Base-by-base conservation (phyloP, 208 protist species). In the Crithidia expoeki region DNA sequence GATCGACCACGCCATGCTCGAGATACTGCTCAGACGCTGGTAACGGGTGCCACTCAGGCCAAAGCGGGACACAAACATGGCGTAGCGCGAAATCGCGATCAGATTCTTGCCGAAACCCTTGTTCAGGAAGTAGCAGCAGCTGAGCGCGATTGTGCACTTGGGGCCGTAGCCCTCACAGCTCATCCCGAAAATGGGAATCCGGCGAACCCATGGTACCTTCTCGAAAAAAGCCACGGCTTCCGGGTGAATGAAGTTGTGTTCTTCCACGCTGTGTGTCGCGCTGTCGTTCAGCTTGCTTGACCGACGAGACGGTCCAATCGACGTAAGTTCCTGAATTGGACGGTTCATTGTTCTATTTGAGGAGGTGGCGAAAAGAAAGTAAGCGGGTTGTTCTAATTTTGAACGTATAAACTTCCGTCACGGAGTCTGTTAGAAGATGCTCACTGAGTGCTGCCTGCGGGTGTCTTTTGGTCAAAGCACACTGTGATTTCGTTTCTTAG, bases 1-100 rank as follows among this genome's bases (percentile, higher is more conserved):
- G 34, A 89, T 68, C 16, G 88, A 83, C 62, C 64, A 84, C 25
- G 77, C 84, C 75, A 93, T 76, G 21, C 50, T 69, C 12, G 70
- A 47, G 50, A 90, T 67, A 47, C 49, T 74, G n/a, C 46, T 60
- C 49, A 89, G 76, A 27, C 80, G 81, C 74, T 86, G 79, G 64
- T 86, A 90, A 5, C 62, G 63, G 57, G 55, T 67, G 19, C 51
- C 80, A 19, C 47, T 49, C 25, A 86, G 58, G 36, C 79, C 77
- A 53, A 79, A 84, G 51, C 60, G 71, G 7, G 78, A 44, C 16
- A 67, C 51, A 27, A 92, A 76, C 76, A 92, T 86, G 16, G 81
- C 70, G 51, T 68, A 79, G n/a, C 61, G 32, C 1, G 71, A 76
- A 47, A 55, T 68, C 17, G 56, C 44, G 30, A 94, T 73, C 32